These are phyloP conservation scores for Oligophagozyma castellii DNA, from an alignment of 1,139 yeast genomes.

Conservation along the genomic window DNA sequence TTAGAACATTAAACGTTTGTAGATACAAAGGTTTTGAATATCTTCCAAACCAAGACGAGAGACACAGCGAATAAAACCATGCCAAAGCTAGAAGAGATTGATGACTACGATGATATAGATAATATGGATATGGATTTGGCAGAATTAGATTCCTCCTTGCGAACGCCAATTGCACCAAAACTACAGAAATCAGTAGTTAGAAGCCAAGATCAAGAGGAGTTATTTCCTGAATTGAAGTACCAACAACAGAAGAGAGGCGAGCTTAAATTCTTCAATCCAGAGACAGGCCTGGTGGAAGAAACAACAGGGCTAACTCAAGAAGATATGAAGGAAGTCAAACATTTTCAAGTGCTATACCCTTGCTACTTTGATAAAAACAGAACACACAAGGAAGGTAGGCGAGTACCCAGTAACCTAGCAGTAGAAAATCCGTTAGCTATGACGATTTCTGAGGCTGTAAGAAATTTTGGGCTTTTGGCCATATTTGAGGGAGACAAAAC, in stretches of 20 bases:
- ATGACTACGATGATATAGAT: constrained; percentile 74
- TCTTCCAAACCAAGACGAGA: no score
- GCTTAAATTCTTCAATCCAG: constrained; percentile 17
- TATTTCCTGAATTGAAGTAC: constrained; percentile 12
- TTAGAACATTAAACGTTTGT: no score
- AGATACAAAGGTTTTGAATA: no score
- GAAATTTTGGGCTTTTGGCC: constrained; percentile 24
- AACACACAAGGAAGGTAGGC: constrained; percentile 69
- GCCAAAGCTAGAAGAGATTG: constrained; percentile 75
- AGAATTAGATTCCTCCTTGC: constrained; percentile 66
- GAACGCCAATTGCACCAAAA: constrained; percentile 58
- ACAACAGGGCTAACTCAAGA: constrained; percentile 21
- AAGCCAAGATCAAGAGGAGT: constrained; percentile 41
- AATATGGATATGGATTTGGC: constrained; percentile 88
- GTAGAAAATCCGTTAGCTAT: constrained; percentile 82
- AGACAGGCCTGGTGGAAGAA: constrained; percentile 15
- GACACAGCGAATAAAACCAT: no score
- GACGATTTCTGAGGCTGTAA: constrained; percentile 55
- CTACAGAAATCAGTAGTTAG: constrained; percentile 45
- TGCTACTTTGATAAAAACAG: constrained; percentile 78
- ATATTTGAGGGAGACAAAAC: constrained; percentile 67
- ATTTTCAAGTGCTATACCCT: constrained; percentile 71
- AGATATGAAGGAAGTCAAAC: constrained; percentile 39
- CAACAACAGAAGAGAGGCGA: constrained; percentile 8
- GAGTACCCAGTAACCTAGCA: constrained; percentile 53